These are phyloP conservation scores for Sporothrix mexicana DNA, from an alignment of 2,329 filamentous ascomycete species.

Conservation along the genomic window DNA sequence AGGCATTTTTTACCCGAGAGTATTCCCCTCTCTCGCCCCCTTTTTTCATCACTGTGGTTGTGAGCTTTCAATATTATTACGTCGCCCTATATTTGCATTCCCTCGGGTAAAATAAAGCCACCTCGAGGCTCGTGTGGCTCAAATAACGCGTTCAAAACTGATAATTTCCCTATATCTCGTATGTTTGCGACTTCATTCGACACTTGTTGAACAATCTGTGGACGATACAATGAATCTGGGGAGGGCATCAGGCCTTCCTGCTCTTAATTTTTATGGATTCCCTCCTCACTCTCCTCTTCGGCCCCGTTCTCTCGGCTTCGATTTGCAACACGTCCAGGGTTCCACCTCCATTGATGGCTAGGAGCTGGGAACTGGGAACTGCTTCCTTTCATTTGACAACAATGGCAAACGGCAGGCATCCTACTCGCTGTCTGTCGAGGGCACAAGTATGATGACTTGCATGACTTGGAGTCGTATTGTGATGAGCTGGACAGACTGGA, in stretches of 20 bases:
- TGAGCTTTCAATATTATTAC: background rate
- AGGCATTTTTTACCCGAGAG: background rate
- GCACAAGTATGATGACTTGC: slow-evolving; percentile 18
- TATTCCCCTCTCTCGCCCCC: background rate
- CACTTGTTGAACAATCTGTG: background rate
- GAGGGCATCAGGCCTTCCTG: no score
- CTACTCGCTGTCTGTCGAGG: background rate
- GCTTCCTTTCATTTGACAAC: background rate
- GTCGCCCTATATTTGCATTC: background rate
- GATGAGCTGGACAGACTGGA: background rate
- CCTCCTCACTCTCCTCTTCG: background rate
- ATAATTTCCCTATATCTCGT: no score
- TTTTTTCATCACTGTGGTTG: background rate
- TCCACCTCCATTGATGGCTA: background rate
- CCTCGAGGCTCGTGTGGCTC: background rate
- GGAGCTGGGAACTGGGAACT: background rate
- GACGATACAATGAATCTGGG: background rate
- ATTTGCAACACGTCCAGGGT: background rate
- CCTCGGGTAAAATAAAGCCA: slow-evolving; percentile 1
- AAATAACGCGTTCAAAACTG: no score
- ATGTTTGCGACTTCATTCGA: background rate
- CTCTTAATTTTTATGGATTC: background rate
- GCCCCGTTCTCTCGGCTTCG: background rate
- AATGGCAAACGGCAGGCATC: slow-evolving; percentile 8
- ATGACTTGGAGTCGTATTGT: slow-evolving; percentile 4